Base-by-base conservation (phyloP, 1,284 basidiomycete species). In the Ganoderma sinense region DNA sequence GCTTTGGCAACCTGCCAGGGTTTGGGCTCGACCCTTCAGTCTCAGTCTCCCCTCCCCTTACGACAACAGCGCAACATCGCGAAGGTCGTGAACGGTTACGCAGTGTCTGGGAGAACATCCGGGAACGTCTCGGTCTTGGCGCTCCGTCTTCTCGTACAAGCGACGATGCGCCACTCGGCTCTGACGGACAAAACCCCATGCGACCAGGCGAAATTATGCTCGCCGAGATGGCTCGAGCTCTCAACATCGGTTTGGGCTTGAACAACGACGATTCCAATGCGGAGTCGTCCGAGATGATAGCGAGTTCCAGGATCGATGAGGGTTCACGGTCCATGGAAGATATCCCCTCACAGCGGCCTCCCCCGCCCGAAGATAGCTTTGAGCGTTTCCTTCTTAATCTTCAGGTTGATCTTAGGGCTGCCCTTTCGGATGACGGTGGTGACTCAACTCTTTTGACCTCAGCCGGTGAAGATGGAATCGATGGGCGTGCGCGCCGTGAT, bases 381-480 rank as follows among this genome's bases (percentile, higher is more conserved):
- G 93, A 94, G 75, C 85, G 90, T 45, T 94, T 94, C 81, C 81
- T 94, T 72, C 80, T 92, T 48, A 91, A 94, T 78, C 77, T 94
- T 66, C 92, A 94, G 78, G 81, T 84, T 29, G 92, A 94, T 78
- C 81, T 94, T 65, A 82, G 92, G 68, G 78, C 82, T 26, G 88
- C 89, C 3, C 78, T 94, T 66, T 85, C 83, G 65, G 83, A 77
- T 29, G 76, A 78, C 7, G 68, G 65, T 36, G 45, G 14, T 64
- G 45, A n/a, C 13, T 31, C 4, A 41, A 55, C 40, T 39, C 6
- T 14, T 2, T 8, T 40, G 40, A 11, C 59, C 39, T 39, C 39
- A 20, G 29, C 11, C 20, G 53, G 26, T 14, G 16, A 33, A 20
- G 60, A 18, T 20, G n/a, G 11, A 14, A 23, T 31, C 14, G 60